Evolutionary conservation across 345 rosid genomes (phyloP), one percentile per base, ranked within the genome.

Genomic region (Kernera saxatilis): DNA sequence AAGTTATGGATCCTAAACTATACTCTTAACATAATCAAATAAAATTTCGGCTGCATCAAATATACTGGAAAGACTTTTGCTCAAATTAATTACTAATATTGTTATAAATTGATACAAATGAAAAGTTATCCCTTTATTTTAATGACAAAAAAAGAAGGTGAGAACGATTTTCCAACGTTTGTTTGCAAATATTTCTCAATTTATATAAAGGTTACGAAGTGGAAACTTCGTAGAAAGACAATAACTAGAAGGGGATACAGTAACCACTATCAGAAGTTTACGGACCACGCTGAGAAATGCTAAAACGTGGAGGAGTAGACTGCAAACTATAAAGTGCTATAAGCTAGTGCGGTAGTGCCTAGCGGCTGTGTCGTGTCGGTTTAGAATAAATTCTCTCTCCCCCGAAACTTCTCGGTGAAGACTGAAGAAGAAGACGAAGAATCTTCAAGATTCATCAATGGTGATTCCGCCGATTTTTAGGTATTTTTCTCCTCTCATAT

Each of bases 381-480:
- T 53, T 15, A 7, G 26, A 11, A 6, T 1, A n/a, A 8, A 48
- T 11, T 57, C 0, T 35, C 15, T 30, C 15, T 10, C 19, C 10
- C 17, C n/a, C 25, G 41, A 70, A 37, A 59, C 74, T 60, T 70
- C 23, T 33, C 60, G 35, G 64, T 15, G 22, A 60, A 41, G 50
- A 41, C 36, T 60, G 5, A 13, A 37, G 74, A 50, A 39, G 74
- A 8, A 10, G 44, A n/a, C n/a, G n/a, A 12, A 61, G 61, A 40
- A 49, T 10, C 57, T 15, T 4, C 21, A 18, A 48, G 51, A 19
- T 51, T 41, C 29, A 61, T 15, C 37, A 51, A 71, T 62, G 76
- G 69, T 43, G 63, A 40, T 41, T 62, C 69, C 46, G 41, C 19
- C 18, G 69, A 30, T 2, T 51, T 62, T 63, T 40, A 41, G 76